These are phyloP conservation scores for Solanum arcanum DNA, from an alignment of 257 asterid genomes.

Conservation along the genomic window DNA sequence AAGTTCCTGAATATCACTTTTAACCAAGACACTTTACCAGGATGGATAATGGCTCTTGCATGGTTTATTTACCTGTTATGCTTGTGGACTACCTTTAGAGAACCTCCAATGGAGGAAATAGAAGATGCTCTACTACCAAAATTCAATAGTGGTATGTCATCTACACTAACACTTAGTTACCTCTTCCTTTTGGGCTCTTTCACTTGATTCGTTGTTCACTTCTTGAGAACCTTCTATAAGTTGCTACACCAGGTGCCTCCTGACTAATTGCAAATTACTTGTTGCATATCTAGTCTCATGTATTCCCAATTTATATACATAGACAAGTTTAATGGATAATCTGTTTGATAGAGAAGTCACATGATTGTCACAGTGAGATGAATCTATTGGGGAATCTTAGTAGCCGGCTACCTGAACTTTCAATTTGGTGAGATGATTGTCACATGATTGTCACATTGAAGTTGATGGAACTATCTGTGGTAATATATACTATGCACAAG, in stretches of 20 bases:
- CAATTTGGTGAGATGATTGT: neutral
- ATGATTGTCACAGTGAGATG: neutral
- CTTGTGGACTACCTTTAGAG: constrained; percentile 75
- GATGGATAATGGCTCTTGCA: constrained; percentile 89
- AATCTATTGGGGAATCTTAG: neutral
- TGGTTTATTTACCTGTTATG: constrained; percentile 71
- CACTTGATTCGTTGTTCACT: neutral
- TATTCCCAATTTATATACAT: neutral
- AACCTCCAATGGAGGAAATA: constrained; percentile 51
- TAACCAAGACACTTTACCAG: constrained; percentile 82
- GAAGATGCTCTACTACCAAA: constrained; percentile 24
- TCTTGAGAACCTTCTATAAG: neutral
- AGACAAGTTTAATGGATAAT: neutral
- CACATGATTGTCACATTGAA: neutral
- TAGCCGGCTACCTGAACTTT: neutral
- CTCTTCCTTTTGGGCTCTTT: neutral
- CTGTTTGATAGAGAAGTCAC: neutral
- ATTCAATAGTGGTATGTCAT: constrained; percentile 30
- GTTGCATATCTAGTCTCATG: neutral
- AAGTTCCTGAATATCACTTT: constrained; percentile 58
- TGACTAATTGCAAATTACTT: neutral
- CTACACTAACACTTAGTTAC: neutral
- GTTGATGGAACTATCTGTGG: neutral
- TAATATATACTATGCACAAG: neutral
- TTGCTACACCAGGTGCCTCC: neutral